These are phyloP conservation scores for Cystofilobasidium macerans DNA, from an alignment of 768 basidiomycete genomes.

Conservation along the genomic window DNA sequence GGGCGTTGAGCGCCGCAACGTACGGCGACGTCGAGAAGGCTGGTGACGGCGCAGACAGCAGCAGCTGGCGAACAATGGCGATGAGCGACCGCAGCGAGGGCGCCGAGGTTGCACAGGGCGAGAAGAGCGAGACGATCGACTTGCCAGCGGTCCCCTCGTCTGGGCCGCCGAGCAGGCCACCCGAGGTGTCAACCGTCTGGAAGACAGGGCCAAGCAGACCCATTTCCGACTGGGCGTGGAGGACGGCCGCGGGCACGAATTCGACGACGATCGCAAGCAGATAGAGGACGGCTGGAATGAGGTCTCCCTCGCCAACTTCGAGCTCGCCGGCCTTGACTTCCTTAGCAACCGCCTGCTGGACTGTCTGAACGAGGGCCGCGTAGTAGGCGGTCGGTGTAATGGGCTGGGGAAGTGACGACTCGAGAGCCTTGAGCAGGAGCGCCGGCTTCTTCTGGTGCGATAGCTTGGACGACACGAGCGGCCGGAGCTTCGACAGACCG, in stretches of 20 bases:
- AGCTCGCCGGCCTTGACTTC: conserved; percentile 44
- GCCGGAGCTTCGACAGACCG: conserved; percentile 68
- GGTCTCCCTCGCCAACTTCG: conserved; percentile 52
- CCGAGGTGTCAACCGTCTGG: conserved; percentile 22
- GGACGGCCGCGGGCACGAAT: conserved; percentile 65
- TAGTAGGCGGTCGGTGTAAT: conserved; percentile 80
- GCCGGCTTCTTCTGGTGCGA: conserved; percentile 83
- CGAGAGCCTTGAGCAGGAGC: conserved; percentile 68
- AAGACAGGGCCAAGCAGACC: conserved; percentile 71
- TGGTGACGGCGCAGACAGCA: conserved; percentile 46
- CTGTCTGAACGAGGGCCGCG: conserved; percentile 66
- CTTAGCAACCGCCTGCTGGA: conserved; percentile 59
- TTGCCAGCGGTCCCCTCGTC: too few species aligned
- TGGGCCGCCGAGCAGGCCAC: conserved; percentile 10
- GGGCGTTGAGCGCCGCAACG: conserved; percentile 70
- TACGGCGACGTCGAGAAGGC: conserved; percentile 52
- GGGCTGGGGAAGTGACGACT: conserved; percentile 44
- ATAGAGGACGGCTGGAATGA: conserved; percentile 74
- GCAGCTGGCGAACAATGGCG: conserved; percentile 57
- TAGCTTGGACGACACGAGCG: conserved; percentile 68
- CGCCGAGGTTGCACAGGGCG: conserved; percentile 31
- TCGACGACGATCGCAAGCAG: conserved; percentile 66
- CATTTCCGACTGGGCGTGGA: conserved; percentile 62
- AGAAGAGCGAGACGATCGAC: conserved; percentile 20
- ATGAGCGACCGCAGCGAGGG: conserved; percentile 67